Percentiles rank a stretch among this genome's conserved stretches.
Evolutionary conservation across 257 asterid genomes (phyloP).

Genomic region (Salvia miltiorrhiza): DNA sequence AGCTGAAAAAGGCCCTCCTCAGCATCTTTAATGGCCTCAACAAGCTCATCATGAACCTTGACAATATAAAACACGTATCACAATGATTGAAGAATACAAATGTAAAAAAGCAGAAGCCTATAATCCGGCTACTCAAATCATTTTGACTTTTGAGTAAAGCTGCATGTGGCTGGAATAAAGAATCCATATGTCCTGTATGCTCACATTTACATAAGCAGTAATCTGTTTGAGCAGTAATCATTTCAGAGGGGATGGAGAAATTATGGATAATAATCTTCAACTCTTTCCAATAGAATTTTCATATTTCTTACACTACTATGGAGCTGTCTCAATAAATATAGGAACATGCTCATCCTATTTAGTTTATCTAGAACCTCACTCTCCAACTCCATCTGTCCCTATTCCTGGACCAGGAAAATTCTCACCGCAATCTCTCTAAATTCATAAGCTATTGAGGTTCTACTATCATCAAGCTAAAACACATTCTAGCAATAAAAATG

Average conservation of each 20-base stretch:
- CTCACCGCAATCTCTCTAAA: not conserved
- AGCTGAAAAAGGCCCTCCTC: constrained; percentile 90
- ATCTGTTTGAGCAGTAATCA: not conserved
- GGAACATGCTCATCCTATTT: not conserved
- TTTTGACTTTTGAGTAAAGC: not conserved
- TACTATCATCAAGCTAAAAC: not conserved
- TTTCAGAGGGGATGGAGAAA: not conserved
- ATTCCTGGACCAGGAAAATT: constrained; percentile 7
- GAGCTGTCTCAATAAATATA: not conserved
- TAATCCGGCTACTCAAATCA: not conserved
- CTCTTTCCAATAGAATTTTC: not conserved
- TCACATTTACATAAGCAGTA: not conserved
- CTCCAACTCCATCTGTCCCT: not conserved
- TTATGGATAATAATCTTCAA: not conserved
- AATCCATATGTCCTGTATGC: not conserved
- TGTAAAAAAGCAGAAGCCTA: not conserved
- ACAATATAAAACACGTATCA: not conserved
- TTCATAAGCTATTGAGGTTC: not conserved
- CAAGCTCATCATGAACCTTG: constrained; percentile 76
- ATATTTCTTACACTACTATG: not conserved
- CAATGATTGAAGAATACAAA: constrained; percentile 1
- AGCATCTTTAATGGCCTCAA: constrained; percentile 66
- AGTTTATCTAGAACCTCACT: not conserved
- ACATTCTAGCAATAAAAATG: not conserved
- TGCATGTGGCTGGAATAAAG: not conserved